Conservation (phyloP, 768 basidiomycete genomes). For the Tulasnella sp. region DNA sequence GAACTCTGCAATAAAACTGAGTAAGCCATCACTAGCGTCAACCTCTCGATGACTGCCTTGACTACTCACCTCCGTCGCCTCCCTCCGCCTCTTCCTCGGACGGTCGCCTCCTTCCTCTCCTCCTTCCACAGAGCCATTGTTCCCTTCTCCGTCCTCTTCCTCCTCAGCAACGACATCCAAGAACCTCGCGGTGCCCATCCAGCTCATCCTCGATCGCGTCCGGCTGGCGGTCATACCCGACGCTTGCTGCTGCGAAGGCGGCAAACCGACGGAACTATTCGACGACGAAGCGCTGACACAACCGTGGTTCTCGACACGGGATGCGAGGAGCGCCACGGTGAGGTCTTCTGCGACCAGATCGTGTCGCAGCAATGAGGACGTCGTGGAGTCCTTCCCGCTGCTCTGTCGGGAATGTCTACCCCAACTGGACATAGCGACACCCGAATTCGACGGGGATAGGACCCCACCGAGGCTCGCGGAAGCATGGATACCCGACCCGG, state of each 20-base stretch:
- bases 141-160: constrained; percentile 1
- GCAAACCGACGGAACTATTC: background rate
- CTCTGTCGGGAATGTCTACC: background rate
- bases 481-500: background rate
- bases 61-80: background rate
- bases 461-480: background rate
- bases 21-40: background rate
- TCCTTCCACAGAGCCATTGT: background rate
- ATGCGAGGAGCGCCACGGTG: background rate
- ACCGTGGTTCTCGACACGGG: background rate
- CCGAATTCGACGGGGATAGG: background rate
- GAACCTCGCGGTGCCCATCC: background rate
- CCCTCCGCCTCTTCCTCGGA: background rate
- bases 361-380: background rate
- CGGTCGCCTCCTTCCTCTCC: background rate
- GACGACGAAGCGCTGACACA: background rate
- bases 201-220: background rate
- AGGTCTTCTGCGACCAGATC: background rate
- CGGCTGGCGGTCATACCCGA: background rate
- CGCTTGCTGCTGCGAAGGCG: background rate
- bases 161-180: constrained; percentile 6
- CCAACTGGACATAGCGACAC: background rate
- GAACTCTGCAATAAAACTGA: background rate
- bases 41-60: background rate
- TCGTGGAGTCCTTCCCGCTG: background rate